Conservation (phyloP, 139 green algal genomes). For the Chlorella sp. region DNA sequence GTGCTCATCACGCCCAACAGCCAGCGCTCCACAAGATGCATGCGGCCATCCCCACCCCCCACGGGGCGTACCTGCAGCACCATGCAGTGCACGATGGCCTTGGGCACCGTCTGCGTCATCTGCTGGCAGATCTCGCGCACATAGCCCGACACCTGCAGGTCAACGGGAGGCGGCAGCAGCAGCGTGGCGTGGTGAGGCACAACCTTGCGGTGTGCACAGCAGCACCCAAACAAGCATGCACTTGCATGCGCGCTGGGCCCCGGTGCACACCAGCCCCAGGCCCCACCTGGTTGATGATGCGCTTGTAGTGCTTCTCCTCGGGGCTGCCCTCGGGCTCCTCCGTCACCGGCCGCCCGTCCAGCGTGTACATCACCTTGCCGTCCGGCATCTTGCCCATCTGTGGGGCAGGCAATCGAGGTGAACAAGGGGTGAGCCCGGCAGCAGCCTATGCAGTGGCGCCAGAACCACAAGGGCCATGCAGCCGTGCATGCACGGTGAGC, state of each 20-base stretch:
- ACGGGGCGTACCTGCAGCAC: slow-evolving; percentile 51
- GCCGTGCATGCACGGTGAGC: neutral
- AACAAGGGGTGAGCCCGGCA: neutral
- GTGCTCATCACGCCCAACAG: too few species aligned
- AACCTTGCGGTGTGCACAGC: neutral
- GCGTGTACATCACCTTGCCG: slow-evolving; percentile 58
- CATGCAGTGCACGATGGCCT: slow-evolving; percentile 92
- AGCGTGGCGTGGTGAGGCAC: neutral
- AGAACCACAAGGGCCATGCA: neutral
- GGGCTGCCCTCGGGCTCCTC: slow-evolving; percentile 52
- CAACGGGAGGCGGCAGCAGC: neutral
- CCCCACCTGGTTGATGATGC: slow-evolving; percentile 77
- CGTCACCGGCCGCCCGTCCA: slow-evolving; percentile 51
- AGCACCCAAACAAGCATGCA: neutral
- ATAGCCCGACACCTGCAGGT: slow-evolving; percentile 79
- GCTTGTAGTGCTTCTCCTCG: slow-evolving; percentile 69
- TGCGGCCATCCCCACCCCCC: too few species aligned
- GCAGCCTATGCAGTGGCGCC: neutral
- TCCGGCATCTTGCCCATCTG: slow-evolving; percentile 56
- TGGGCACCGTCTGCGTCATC: slow-evolving; percentile 91
- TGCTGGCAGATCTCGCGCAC: slow-evolving; percentile 87
- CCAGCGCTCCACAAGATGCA: too few species aligned
- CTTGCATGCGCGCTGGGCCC: neutral
- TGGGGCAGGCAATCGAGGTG: neutral
- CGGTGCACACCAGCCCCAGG: neutral